Evolutionary conservation across 306 rosid species (phyloP), one percentile per base, ranked within the genome.

Genomic region (Vigna radiata): DNA sequence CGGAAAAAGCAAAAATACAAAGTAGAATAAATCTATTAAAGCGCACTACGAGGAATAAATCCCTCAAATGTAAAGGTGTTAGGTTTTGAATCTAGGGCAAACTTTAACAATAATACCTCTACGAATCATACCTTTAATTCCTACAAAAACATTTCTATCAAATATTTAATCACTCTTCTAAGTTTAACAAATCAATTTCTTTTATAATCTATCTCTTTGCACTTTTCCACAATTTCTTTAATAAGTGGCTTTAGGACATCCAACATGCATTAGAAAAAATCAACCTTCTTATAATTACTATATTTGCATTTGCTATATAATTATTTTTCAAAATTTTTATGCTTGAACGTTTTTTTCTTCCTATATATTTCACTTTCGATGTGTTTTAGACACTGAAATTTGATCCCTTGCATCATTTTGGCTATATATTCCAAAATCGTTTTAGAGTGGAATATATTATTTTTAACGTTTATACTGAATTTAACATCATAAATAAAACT

Each of bases 41-140:
- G 21, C 43, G 13, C 75, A 70, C 75, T 49, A 49, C n/a, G 25
- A 69, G 74, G n/a, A 27, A 69, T 48, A 27, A 69, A 25, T 46
- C 25, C 25, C 21, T 16, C 14, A 15, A 7, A 14, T 47, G 2
- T 25, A 47, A 6, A 68, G 15, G 6, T 47, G 27, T 48, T 46
- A 23, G 60, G 74, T 8, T 48, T 25, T 8, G 27, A 69, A 27
- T 48, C 2, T 15, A 44, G 60, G 44, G 16, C 15, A 33, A 53
- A 54, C 52, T 19, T 54, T 37, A 39, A 54, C 15, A 54, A 14
- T 19, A 54, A 14, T 19, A 12, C 23, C 15, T 1, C 48, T n/a
- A 27, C 12, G 2, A 7, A 27, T 69, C 11, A 49, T 49, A 27
- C 0, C 12, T 41, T 8, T 1, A 41, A 2, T 43, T 10, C 6